These are phyloP conservation scores for Termitomyces eurrhizus DNA, from an alignment of 768 basidiomycete genomes.

Conservation along the genomic window DNA sequence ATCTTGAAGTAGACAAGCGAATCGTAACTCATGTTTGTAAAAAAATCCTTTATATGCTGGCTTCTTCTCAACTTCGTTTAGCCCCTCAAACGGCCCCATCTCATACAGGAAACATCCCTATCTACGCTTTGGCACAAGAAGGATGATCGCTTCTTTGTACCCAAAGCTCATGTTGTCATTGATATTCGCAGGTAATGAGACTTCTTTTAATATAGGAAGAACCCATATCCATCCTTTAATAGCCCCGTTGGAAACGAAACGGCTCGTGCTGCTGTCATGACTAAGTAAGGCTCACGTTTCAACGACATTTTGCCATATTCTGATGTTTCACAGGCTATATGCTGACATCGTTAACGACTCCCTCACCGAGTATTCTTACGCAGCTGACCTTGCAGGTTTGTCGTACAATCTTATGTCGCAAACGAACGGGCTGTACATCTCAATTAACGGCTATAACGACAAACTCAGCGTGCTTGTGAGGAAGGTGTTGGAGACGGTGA, in stretches of 20 bases:
- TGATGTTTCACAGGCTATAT: constrained; percentile 53
- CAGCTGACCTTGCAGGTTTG: constrained; percentile 89
- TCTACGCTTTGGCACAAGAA: constrained; percentile 94
- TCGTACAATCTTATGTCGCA: constrained; percentile 63
- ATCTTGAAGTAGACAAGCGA: constrained; percentile 78
- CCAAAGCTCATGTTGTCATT: constrained; percentile 76
- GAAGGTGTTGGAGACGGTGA: constrained; percentile 67
- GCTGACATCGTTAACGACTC: constrained; percentile 85
- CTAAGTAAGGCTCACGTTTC: constrained; percentile 42
- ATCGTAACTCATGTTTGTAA: constrained; percentile 53
- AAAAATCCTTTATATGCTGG: background rate
- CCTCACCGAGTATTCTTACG: constrained; percentile 87
- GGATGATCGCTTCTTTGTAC: constrained; percentile 95
- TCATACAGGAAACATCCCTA: constrained; percentile 67
- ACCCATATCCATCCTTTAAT: background rate
- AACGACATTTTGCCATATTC: background rate
- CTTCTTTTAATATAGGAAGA: background rate
- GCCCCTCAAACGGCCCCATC: constrained; percentile 71
- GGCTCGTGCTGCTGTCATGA: constrained; percentile 69
- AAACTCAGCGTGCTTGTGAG: constrained; percentile 74
- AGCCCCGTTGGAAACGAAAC: constrained; percentile 61
- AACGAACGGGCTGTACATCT: constrained; percentile 62
- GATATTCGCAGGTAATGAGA: constrained; percentile 64
- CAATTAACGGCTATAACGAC: constrained; percentile 86
- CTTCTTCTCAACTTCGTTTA: constrained; percentile 25